Percentiles rank a stretch among this genome's conserved stretches.
These are phyloP conservation scores for Phytophthora cajani DNA, from an alignment of 352 stramenopile genomes.

Conservation along the genomic window DNA sequence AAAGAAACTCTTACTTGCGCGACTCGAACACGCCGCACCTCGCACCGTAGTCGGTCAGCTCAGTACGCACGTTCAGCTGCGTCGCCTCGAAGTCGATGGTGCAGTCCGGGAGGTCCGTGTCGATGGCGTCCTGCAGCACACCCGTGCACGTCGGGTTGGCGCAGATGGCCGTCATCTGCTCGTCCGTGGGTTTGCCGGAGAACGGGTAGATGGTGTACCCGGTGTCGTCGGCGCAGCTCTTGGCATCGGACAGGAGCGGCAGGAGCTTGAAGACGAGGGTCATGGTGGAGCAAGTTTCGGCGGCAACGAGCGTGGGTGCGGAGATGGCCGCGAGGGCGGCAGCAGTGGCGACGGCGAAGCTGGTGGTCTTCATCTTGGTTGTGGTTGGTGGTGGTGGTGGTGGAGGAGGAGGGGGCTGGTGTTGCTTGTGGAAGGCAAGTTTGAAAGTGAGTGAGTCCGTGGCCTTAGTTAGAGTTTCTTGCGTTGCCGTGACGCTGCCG, in stretches of 20 bases:
- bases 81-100: constrained; percentile 39
- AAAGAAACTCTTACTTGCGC: constrained; percentile 13
- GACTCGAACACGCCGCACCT: constrained; percentile 30
- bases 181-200: constrained; percentile 32
- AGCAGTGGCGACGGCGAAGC: constrained; percentile 22
- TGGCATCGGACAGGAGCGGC: constrained; percentile 35
- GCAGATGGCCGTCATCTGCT: constrained; percentile 35
- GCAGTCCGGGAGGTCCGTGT: constrained; percentile 40
- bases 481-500: neutral
- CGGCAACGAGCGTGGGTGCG: constrained; percentile 17
- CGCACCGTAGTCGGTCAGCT: constrained; percentile 28
- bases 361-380: constrained; percentile 40
- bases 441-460: neutral
- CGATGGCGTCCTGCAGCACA: constrained; percentile 29
- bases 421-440: neutral
- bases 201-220: constrained; percentile 45
- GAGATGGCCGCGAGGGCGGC: constrained; percentile 21
- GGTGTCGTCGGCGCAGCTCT: constrained; percentile 30
- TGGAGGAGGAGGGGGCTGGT: neutral
- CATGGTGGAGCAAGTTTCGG: constrained; percentile 35
- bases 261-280: constrained; percentile 37
- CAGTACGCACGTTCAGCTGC: constrained; percentile 34
- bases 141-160: constrained; percentile 35
- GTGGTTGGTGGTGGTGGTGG: neutral
- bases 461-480: neutral